These are phyloP conservation scores for Salix viminalis DNA, from an alignment of 345 rosid genomes.

Conservation along the genomic window DNA sequence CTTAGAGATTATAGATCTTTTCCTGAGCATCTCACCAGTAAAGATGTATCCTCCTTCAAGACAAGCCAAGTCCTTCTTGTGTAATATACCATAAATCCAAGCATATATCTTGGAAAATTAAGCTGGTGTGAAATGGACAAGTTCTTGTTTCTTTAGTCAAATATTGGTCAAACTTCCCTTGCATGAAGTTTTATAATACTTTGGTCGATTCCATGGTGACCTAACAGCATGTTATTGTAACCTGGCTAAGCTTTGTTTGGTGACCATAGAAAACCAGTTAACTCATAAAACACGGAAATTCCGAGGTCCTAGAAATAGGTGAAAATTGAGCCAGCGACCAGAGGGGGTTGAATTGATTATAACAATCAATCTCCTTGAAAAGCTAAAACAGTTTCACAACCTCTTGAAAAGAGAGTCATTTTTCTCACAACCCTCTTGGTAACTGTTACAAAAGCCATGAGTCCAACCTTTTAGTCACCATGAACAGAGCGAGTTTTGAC, in stretches of 20 bases:
- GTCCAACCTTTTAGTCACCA: neutral
- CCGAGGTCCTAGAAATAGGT: neutral
- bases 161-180: neutral
- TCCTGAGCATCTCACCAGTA: neutral
- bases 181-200: neutral
- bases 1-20: neutral
- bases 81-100: neutral
- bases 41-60: neutral
- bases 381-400: neutral
- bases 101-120: neutral
- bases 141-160: neutral
- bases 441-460: neutral
- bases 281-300: neutral
- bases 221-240: conserved; percentile 7
- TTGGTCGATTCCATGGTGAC: conserved; percentile 26
- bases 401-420: neutral
- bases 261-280: neutral
- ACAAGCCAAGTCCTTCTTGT: neutral
- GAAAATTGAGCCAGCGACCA: neutral
- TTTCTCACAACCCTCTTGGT: neutral
- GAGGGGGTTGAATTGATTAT: neutral
- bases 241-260: neutral
- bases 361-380: no score
- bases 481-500: neutral
- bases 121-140: neutral